These are phyloP conservation scores for Craspedostauros australis DNA, from an alignment of 108 stramenopile genomes.

Conservation along the genomic window DNA sequence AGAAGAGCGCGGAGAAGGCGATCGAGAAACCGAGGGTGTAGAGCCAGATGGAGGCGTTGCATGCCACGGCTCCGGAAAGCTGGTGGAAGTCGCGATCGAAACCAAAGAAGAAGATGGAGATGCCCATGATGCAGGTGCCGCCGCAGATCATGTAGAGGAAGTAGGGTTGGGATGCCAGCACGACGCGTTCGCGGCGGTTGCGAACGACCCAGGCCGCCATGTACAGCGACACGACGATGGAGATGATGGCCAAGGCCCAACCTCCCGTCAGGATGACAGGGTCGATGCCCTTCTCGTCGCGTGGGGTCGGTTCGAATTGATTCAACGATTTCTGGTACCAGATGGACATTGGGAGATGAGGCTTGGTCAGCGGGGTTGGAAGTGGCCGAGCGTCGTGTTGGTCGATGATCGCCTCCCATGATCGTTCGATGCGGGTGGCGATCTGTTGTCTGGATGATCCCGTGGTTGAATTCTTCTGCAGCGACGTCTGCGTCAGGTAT, in stretches of 20 bases:
- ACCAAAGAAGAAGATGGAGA: conserved; percentile 28
- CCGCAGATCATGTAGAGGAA: conserved; percentile 50
- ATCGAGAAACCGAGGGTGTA: conserved; percentile 41
- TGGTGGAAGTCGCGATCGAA: conserved; percentile 30
- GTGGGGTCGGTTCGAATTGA: neutral
- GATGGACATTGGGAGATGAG: conserved; percentile 8
- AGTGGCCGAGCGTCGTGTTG: conserved; percentile 10
- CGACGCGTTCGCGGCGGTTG: conserved; percentile 5
- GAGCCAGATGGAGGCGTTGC: conserved; percentile 32
- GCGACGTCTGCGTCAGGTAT: too few species aligned
- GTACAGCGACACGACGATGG: conserved; percentile 8
- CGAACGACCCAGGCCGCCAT: conserved; percentile 19
- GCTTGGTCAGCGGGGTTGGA: too few species aligned
- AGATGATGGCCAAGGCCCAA: conserved; percentile 15
- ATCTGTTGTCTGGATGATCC: conserved; percentile 8
- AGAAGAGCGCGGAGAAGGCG: conserved; percentile 40
- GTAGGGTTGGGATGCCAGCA: conserved; percentile 41
- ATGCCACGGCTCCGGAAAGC: neutral
- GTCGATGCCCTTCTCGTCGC: conserved; percentile 20
- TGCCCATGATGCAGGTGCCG: conserved; percentile 54
- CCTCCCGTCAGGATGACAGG: conserved; percentile 2
- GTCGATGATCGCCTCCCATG: conserved; percentile 14
- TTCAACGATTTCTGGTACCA: conserved; percentile 15
- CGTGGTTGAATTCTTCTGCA: conserved; percentile 7
- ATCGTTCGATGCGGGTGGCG: neutral